Percentiles rank a stretch among this genome's conserved stretches.
Conservation (phyloP, 2,329 filamentous ascomycete species). For the Emmonsiellopsis sp. region DNA sequence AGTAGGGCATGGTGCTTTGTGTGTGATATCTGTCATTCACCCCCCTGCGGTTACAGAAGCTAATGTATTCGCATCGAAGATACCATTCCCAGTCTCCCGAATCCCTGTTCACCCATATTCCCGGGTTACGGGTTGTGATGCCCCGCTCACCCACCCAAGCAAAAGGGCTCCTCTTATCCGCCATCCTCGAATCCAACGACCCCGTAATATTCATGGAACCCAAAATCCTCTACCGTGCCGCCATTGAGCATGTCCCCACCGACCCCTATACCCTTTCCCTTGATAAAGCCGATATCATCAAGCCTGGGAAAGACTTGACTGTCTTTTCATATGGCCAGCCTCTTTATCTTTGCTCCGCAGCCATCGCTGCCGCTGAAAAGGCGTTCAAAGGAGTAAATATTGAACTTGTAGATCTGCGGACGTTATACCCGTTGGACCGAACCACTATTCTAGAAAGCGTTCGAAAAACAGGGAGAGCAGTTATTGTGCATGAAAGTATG, state of each 20-base stretch:
- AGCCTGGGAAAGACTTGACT: constrained; percentile 69
- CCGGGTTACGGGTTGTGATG: constrained; percentile 75
- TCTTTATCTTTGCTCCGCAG: constrained; percentile 70
- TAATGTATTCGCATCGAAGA: constrained; percentile 10
- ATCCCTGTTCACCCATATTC: constrained; percentile 77
- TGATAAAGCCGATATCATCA: constrained; percentile 75
- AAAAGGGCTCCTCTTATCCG: constrained; percentile 71
- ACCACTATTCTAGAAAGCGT: constrained; percentile 72
- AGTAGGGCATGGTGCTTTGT: constrained; percentile 78
- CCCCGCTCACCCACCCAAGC: constrained; percentile 79
- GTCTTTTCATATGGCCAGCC: constrained; percentile 85
- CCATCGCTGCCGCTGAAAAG: constrained; percentile 67
- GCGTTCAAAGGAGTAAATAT: constrained; percentile 60
- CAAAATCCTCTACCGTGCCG: constrained; percentile 83
- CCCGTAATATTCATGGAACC: constrained; percentile 91
- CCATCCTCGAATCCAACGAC: constrained; percentile 67
- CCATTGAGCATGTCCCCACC: constrained; percentile 81
- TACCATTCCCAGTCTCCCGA: constrained; percentile 89
- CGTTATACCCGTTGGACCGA: constrained; percentile 87
- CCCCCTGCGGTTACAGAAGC: background rate
- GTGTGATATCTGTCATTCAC: constrained; percentile 17
- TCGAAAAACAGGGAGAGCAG: constrained; percentile 71
- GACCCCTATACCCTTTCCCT: constrained; percentile 74
- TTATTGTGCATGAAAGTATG: constrained; percentile 90
- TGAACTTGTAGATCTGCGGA: constrained; percentile 80